Percentiles rank a stretch among this genome's conserved stretches.
Evolutionary conservation across 202 grass and related monocot species (phyloP).

Genomic region (Carex arenaria): DNA sequence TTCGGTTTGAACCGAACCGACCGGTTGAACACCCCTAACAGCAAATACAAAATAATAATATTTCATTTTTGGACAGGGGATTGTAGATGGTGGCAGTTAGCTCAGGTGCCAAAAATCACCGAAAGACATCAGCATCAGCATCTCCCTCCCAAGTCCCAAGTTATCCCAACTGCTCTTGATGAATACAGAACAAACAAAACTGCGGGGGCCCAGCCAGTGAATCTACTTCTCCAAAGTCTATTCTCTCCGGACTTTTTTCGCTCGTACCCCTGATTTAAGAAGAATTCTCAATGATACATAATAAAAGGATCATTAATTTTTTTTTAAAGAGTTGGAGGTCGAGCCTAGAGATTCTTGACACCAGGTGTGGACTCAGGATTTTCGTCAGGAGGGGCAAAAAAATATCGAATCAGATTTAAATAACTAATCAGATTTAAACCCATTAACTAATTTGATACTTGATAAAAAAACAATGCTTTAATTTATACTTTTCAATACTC

Average conservation of each 20-base stretch:
- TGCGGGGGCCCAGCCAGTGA: not conserved
- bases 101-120: not conserved
- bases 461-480: too few species aligned
- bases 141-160: not conserved
- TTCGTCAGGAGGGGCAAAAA: too few species aligned
- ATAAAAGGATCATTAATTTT: too few species aligned
- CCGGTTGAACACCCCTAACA: too few species aligned
- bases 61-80: not conserved
- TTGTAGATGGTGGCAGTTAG: not conserved
- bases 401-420: too few species aligned
- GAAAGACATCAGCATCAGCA: not conserved
- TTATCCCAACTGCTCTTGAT: not conserved
- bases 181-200: not conserved
- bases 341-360: too few species aligned
- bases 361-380: too few species aligned
- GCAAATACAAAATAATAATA: not conserved
- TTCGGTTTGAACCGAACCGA: too few species aligned
- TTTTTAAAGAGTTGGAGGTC: too few species aligned
- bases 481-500: too few species aligned
- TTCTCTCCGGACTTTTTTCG: not conserved
- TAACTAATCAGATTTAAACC: too few species aligned
- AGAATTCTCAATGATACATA: not conserved
- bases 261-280: not conserved
- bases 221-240: not conserved
- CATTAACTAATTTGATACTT: too few species aligned